Evolutionary conservation across 2,329 filamentous ascomycete species (phyloP), one percentile per base, ranked within the genome.

Genomic region (Tolypocladium album): DNA sequence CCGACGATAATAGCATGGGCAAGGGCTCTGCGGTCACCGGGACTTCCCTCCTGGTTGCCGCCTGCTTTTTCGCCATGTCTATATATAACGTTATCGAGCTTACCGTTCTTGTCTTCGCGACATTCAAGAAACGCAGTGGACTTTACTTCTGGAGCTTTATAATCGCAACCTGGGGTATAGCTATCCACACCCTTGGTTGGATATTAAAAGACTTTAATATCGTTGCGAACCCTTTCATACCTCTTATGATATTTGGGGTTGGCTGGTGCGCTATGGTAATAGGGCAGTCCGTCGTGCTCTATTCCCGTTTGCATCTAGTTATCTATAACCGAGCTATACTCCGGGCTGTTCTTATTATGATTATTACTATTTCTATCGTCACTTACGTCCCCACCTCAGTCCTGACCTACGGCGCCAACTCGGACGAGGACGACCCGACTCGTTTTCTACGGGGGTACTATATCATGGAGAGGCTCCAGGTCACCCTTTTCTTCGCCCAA

Each of bases 141-240:
- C 66, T 74, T 4, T 76, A 75, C 60, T 76, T 75, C 22, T 75
- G 72, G 71, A 73, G 71, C 59, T 67, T 75, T 36, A 34, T 74
- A 11, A 58, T 68, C 20, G 65, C 72, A 0, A 72, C 72, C 1
- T 67, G 63, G 61, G 74, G 72, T 0, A 69, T 75, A 20, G 62
- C 42, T 2, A 2, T 45, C n/a, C 42, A 45, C 17, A n/a, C 1
- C 8, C 12, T 45, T n/a, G 42, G 42, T 24, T 45, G 42, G 42
- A 2, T 45, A 24, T 13, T 45, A 1, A 45, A 45, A 12, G 42
- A 45, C 42, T 45, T 24, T 22, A 9, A 4, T 11, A 7, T 45
- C 8, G 5, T 22, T 3, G 1, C n/a, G n/a, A 45, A 24, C 42
- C 20, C 42, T n/a, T n/a, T n/a, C 8, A 3, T 24, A 2, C 42